Evolutionary conservation across 306 rosid genomes (phyloP), one percentile per base, ranked within the genome.

Genomic region (Corylus americana): DNA sequence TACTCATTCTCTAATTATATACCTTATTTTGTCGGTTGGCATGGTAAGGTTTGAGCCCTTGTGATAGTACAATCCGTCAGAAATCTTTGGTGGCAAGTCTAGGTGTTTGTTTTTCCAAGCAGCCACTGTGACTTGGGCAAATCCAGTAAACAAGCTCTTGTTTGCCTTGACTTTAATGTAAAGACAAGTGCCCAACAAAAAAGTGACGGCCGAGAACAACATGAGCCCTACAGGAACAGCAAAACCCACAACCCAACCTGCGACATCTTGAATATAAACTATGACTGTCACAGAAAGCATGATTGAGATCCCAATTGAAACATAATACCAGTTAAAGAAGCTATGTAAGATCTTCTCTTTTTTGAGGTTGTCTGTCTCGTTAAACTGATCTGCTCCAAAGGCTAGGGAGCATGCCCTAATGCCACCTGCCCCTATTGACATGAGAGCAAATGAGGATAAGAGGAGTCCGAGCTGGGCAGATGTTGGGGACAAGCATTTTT

Each of bases 261-360:
- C 55, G 63, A 44, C 47, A 11, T 82, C 87, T 79, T 94, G 98
- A 66, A 92, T 76, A 79, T 84, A 94, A 14, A 92, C 97, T 58
- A 92, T 85, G 55, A 89, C 70, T 69, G 86, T 44, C 63, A 81
- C 86, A 11, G 97, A 81, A 44, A 91, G 0, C 72, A 78, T 77
- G 8, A 87, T 54, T 10, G 97, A 89, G 59, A 91, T 8, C 5
- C 98, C 95, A 71, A 91, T 91, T 0, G 97, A 87, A 59, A 83
- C 92, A 80, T 92, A 90, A 35, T 92, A 94, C 98, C 98, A 92
- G 76, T 84, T 88, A 83, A 94, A 92, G 83, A 94, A 91, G 77
- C 87, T 91, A 70, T 75, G 88, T 83, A 91, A 16, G 55, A 53
- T 51, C 48, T 82, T 79, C 54, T 81, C 90, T 14, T 86, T 92